A percentile compares a stretch with the other conserved stretches of the same genome.
Evolutionary conservation across 805 yeast genomes (phyloP).

Genomic region (Cyberlindnera samutprakarnensis): DNA sequence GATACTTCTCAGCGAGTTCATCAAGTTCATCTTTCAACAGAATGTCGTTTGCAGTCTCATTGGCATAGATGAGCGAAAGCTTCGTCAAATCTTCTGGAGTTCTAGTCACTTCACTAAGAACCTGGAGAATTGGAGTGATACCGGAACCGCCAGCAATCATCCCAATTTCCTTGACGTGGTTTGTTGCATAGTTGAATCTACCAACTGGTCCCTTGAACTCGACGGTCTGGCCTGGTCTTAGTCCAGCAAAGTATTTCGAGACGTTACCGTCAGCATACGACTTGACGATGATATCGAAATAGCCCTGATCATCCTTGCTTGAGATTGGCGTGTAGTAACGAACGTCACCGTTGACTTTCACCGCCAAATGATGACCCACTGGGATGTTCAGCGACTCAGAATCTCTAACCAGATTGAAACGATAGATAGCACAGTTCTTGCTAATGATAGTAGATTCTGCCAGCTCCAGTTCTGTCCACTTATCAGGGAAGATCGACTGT

Average conservation of each 20-base stretch:
- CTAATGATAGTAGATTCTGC: constrained; percentile 68
- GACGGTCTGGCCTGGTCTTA: constrained; percentile 58
- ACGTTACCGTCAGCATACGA: constrained; percentile 68
- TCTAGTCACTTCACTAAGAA: constrained; percentile 61
- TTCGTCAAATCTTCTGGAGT: constrained; percentile 59
- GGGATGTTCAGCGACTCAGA: constrained; percentile 60
- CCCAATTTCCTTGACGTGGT: constrained; percentile 55
- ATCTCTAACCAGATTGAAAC: constrained; percentile 57
- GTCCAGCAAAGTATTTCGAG: constrained; percentile 56
- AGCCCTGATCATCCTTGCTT: constrained; percentile 60
- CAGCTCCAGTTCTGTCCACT: constrained; percentile 62
- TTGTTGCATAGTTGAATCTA: constrained; percentile 49
- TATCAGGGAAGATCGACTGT: constrained; percentile 38
- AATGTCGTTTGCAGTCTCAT: constrained; percentile 72
- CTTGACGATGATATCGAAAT: constrained; percentile 70
- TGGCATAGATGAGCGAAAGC: constrained; percentile 59
- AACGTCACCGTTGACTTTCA: constrained; percentile 35
- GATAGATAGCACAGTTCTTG: constrained; percentile 62
- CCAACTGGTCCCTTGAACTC: constrained; percentile 79
- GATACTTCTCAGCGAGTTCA: constrained; percentile 55
- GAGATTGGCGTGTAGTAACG: constrained; percentile 76
- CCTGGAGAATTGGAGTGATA: constrained; percentile 83
- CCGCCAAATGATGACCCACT: constrained; percentile 70
- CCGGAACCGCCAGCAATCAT: constrained; percentile 86
- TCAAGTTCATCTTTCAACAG: constrained; percentile 66